phyloP scores from a whole-genome alignment of 345 rosid species.

The sweet orange (Citrus sinensis) region DVS_A1.0 CM039169.1:29373001-29373500 shows the following conservation, averaged over 20 bases:
- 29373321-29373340: not conserved
- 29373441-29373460: conserved; percentile 60
- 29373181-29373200: not conserved
- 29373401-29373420: conserved; percentile 24
- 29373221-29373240: not conserved
- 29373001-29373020: not conserved
- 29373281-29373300: not conserved
- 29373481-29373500: conserved; percentile 63
- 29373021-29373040: not conserved
- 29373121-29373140: conserved; percentile 4
- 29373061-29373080: conserved; percentile 34
- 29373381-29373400: not conserved
- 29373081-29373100: conserved; percentile 20
- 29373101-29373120: conserved; percentile 22
- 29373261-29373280: not conserved
- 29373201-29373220: not conserved
- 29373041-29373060: conserved; percentile 30
- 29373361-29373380: not conserved
- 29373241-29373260: not conserved
- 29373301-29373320: not conserved
- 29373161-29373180: not conserved
- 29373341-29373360: not conserved
- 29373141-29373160: not conserved
- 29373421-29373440: conserved; percentile 32
- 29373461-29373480: conserved; percentile 85